Evolutionary conservation across 495 filamentous ascomycete genomes (phyloP).

Genomic region (Neurospora tetraspora): DNA sequence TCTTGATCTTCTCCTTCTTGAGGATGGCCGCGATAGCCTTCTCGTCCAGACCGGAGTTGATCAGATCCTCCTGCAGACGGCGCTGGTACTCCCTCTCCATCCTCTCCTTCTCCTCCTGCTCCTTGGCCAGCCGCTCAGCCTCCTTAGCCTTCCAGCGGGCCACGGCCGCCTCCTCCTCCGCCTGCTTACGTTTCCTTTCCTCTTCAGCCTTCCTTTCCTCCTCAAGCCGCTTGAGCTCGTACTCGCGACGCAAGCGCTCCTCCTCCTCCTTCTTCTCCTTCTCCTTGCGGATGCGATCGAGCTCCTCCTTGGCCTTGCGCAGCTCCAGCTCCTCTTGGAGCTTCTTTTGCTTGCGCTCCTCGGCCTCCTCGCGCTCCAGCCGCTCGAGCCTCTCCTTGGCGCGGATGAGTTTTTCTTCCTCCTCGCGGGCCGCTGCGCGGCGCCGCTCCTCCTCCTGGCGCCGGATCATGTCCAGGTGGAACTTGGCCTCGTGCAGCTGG

Average conservation of each 20-base stretch:
- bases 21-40: conserved; percentile 43
- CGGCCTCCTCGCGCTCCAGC: conserved; percentile 25
- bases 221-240: conserved; percentile 47
- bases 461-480: conserved; percentile 37
- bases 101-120: conserved; percentile 36
- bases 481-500: conserved; percentile 24
- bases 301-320: conserved; percentile 35
- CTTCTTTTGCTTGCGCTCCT: conserved; percentile 32
- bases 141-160: conserved; percentile 47
- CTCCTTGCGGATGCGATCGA: conserved; percentile 31
- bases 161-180: conserved; percentile 46
- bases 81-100: conserved; percentile 41
- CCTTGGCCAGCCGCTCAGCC: conserved; percentile 35
- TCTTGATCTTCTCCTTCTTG: conserved; percentile 39
- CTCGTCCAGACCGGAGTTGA: conserved; percentile 40
- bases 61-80: conserved; percentile 38
- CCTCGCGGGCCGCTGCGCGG: conserved; percentile 23
- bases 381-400: conserved; percentile 14
- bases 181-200: conserved; percentile 34
- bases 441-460: conserved; percentile 20
- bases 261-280: conserved; percentile 36
- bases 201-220: conserved; percentile 40
- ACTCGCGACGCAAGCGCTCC: conserved; percentile 38
- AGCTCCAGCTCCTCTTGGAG: conserved; percentile 33
- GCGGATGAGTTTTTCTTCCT: conserved; percentile 25